phyloP scores from a whole-genome alignment of 2,329 filamentous ascomycete species.

The Penicillium freii region DNA sequence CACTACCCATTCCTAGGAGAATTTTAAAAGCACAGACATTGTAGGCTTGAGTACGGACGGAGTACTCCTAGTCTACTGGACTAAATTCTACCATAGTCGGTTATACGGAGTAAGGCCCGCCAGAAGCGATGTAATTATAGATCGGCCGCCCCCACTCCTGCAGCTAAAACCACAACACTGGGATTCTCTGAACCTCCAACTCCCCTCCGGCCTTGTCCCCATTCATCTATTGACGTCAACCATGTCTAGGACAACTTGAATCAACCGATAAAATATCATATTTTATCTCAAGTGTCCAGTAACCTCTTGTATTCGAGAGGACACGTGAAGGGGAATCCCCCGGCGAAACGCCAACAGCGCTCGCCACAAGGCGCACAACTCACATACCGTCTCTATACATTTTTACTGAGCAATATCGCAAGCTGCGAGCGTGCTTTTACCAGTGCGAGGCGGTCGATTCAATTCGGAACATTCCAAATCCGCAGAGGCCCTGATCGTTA shows the following conservation, averaged over 20 bases:
- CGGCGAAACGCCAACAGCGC: not conserved
- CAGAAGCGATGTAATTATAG: constrained; percentile 31
- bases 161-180: constrained; percentile 35
- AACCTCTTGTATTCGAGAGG: not conserved
- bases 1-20: not conserved
- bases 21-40: constrained; percentile 12
- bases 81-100: constrained; percentile 6
- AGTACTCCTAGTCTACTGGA: constrained; percentile 6
- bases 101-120: constrained; percentile 10
- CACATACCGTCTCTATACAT: not conserved
- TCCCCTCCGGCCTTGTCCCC: constrained; percentile 7
- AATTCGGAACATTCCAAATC: not conserved
- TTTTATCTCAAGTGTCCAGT: not conserved
- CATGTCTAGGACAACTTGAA: constrained; percentile 2
- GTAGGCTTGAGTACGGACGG: not conserved
- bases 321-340: not conserved
- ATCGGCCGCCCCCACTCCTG: constrained; percentile 27
- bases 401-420: not conserved
- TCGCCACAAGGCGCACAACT: not conserved
- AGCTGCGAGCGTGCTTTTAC: not conserved
- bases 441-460: not conserved
- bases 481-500: not conserved
- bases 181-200: constrained; percentile 24
- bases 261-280: not conserved
- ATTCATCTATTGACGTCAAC: constrained; percentile 6